Conservation (phyloP, 768 basidiomycete genomes). For the Dentipellis fragilis region DNA sequence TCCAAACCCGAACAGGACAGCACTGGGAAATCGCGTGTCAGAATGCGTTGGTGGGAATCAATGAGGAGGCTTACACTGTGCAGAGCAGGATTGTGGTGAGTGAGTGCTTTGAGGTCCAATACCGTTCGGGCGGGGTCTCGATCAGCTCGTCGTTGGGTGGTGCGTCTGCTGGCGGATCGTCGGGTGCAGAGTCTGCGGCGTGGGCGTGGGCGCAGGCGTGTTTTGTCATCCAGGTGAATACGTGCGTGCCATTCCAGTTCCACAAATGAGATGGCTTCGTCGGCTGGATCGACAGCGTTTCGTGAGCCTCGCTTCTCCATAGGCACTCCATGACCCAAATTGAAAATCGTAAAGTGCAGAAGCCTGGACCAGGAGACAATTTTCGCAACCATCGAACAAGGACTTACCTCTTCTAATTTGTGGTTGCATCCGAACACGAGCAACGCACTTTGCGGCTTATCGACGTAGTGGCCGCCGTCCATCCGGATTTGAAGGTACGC, state of each 20-base stretch:
- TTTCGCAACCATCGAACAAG: neutral
- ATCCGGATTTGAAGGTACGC: constrained; percentile 17
- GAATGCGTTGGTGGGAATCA: neutral
- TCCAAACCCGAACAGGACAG: constrained; percentile 1
- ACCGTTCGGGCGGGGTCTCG: neutral
- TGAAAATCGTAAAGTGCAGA: neutral
- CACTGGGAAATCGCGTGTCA: neutral
- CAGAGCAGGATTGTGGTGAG: constrained; percentile 1
- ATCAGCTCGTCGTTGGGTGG: constrained; percentile 11
- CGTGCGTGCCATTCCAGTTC: constrained; percentile 19
- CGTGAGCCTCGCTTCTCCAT: neutral
- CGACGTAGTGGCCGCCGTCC: constrained; percentile 20
- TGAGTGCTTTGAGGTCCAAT: neutral
- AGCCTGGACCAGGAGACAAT: too few relatives aligned
- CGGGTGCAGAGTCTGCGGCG: constrained; percentile 4
- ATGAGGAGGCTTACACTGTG: constrained; percentile 3
- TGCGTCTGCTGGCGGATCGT: neutral
- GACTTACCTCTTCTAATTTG: constrained; percentile 18
- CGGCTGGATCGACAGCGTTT: neutral
- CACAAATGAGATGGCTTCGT: constrained; percentile 4
- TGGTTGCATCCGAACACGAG: constrained; percentile 20
- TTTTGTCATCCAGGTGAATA: constrained; percentile 19
- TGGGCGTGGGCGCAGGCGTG: constrained; percentile 16
- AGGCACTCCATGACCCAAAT: neutral
- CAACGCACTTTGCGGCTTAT: constrained; percentile 16